phyloP scores from a whole-genome alignment of 2,329 filamentous ascomycete genomes.

The Aotearoamyces nothofagi region DNA sequence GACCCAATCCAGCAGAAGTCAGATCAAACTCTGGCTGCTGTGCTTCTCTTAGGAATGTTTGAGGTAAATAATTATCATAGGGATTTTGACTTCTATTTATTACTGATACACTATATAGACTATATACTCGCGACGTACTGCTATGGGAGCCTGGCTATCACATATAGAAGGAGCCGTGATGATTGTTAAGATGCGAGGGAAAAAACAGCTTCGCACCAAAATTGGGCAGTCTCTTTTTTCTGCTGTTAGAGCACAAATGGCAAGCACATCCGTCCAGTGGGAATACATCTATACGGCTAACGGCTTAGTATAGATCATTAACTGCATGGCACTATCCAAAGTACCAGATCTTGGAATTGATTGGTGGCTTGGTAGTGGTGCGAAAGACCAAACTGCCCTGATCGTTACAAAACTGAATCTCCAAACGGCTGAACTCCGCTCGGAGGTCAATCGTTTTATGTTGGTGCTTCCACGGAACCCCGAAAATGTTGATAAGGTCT shows the following conservation, averaged over 20 bases:
- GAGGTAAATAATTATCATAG: constrained; percentile 26
- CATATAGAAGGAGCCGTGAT: constrained; percentile 51
- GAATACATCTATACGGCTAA: constrained; percentile 26
- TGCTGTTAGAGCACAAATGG: constrained; percentile 45
- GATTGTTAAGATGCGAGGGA: constrained; percentile 40
- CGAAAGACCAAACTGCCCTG: constrained; percentile 33
- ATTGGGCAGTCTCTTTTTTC: constrained; percentile 39
- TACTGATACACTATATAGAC: constrained; percentile 14
- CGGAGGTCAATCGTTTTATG: constrained; percentile 35
- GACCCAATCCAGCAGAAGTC: constrained; percentile 31
- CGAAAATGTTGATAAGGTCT: constrained; percentile 33
- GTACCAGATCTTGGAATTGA: constrained; percentile 36
- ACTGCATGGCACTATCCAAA: constrained; percentile 37
- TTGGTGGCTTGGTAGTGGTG: constrained; percentile 42
- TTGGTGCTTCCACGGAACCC: constrained; percentile 28
- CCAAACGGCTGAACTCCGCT: constrained; percentile 37
- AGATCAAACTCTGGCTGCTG: constrained; percentile 43
- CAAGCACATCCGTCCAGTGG: constrained; percentile 16
- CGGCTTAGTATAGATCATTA: constrained; percentile 40
- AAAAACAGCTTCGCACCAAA: constrained; percentile 36
- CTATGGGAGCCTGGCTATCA: constrained; percentile 43
- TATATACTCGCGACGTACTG: constrained; percentile 35
- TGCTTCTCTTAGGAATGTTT: constrained; percentile 43
- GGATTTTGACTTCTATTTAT: neutral
- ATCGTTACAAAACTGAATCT: constrained; percentile 29